These are phyloP conservation scores for Aspergillus aculeatinus DNA, from an alignment of 2,329 filamentous ascomycete genomes.

Conservation along the genomic window DNA sequence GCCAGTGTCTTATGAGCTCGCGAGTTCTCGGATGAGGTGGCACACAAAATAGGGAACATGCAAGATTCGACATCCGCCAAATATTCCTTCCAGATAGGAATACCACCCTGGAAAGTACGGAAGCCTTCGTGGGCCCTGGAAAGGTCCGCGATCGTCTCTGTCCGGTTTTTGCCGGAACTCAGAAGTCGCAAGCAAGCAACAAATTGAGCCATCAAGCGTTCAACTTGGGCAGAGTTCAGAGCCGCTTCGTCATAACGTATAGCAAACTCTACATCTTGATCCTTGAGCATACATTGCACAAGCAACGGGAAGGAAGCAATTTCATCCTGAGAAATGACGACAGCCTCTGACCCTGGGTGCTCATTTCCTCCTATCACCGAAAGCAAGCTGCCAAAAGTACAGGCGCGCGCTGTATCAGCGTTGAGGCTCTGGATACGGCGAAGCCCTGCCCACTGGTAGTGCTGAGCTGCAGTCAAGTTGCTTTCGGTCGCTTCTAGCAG, in stretches of 20 bases:
- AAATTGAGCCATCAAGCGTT: constrained; percentile 13
- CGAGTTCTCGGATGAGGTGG: constrained; percentile 6
- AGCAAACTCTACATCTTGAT: constrained; percentile 2
- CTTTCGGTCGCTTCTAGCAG: constrained; percentile 56
- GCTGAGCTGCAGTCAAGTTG: constrained; percentile 57
- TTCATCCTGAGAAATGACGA: background rate
- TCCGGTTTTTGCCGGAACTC: constrained; percentile 7
- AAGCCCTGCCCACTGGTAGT: constrained; percentile 53
- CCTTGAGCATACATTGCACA: constrained; percentile 8
- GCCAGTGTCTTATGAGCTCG: constrained; percentile 18
- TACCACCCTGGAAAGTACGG: constrained; percentile 26
- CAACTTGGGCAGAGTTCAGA: constrained; percentile 9
- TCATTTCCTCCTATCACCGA: constrained; percentile 24
- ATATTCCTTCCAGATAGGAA: constrained; percentile 49
- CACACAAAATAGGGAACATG: constrained; percentile 41
- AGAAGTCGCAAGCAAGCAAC: constrained; percentile 9
- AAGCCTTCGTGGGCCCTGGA: constrained; percentile 28
- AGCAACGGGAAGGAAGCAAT: constrained; percentile 11
- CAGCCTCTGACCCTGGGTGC: background rate
- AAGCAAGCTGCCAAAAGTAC: constrained; percentile 43
- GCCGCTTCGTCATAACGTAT: constrained; percentile 11
- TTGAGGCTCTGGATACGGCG: constrained; percentile 54
- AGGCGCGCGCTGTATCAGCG: constrained; percentile 41
- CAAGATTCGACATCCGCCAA: constrained; percentile 48
- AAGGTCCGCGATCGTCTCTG: constrained; percentile 16